Conservation (phyloP, 176 grass and related monocot genomes). For the Neostapfia colusana region DNA sequence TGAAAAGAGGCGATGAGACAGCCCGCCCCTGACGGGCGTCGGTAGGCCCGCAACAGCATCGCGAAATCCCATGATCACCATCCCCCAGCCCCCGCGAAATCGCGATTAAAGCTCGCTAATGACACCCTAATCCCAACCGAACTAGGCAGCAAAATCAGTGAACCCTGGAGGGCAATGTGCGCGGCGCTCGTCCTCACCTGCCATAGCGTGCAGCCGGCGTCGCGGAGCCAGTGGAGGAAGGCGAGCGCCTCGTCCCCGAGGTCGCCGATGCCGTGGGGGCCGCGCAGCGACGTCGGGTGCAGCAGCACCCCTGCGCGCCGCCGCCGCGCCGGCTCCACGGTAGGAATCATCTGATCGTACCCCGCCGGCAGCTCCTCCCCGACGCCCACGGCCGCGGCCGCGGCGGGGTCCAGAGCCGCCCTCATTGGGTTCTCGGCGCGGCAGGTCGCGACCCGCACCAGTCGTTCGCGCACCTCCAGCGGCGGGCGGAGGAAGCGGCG, state of each 20-base stretch:
- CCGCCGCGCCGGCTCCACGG: slow-evolving; percentile 45
- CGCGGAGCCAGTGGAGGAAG: slow-evolving; percentile 76
- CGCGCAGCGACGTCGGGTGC: slow-evolving; percentile 74
- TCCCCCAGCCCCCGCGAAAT: not conserved
- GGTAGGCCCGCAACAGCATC: not conserved
- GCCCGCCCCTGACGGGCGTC: not conserved
- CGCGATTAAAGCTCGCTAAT: slow-evolving; percentile 10
- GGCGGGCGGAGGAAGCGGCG: not conserved
- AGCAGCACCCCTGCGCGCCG: slow-evolving; percentile 72
- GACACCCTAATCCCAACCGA: slow-evolving; percentile 4
- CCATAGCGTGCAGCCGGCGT: slow-evolving; percentile 76
- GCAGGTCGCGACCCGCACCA: slow-evolving; percentile 21
- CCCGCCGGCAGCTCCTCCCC: slow-evolving; percentile 69
- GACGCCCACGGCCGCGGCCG: slow-evolving; percentile 26
- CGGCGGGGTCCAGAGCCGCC: slow-evolving; percentile 11
- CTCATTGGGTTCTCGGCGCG: slow-evolving; percentile 18
- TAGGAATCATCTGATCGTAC: slow-evolving; percentile 64
- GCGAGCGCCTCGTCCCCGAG: slow-evolving; percentile 62
- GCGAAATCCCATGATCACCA: not conserved
- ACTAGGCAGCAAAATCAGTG: not conserved
- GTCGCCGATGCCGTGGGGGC: slow-evolving; percentile 77
- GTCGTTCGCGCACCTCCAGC: not conserved
- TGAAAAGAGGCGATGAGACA: not conserved
- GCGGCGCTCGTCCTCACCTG: slow-evolving; percentile 54
- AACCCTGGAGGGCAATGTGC: slow-evolving; percentile 6